Evolutionary conservation across 148 eudicot genomes (phyloP), one percentile per base, ranked within the genome.

Genomic region (Suaeda aralocaspica): DNA sequence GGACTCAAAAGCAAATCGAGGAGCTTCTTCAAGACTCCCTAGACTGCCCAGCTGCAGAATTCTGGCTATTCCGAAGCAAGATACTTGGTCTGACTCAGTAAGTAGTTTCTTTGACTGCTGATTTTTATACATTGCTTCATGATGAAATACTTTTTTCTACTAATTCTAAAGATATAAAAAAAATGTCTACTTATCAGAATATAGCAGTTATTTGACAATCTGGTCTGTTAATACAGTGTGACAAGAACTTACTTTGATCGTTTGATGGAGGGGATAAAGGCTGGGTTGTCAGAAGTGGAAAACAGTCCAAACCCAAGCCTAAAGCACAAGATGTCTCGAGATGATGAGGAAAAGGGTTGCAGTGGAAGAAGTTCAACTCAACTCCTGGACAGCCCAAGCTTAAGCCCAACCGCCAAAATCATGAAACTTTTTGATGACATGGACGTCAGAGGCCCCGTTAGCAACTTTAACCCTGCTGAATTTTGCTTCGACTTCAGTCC

Each of bases 81-180:
- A 64, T 83, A 29, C 62, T 59, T 56, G 45, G 36, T 41, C 66
- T 86, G 10, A 86, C 87, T 8, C 72, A 84, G 86, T 83, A 74
- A 48, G 67, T 33, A 11, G 12, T n/a, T n/a, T n/a, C n/a, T n/a
- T n/a, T n/a, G n/a, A 19, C 9, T 45, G 14, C 15, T 45, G 49
- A 45, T 9, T 2, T 5, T 9, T 2, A 2, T 13, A 19, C 10
- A 15, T 46, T 46, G 19, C 13, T 46, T 46, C 9, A 0, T 1
- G 2, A 46, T 46, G 46, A 46, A 0, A 12, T 13, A 13, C 3
- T 46, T 16, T 5, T 46, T 46, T 13, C 18, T 46, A 13, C 0
- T 3, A 5, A 5, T 4, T 39, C 44, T 39, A 39, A 39, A 9
- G 9, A 39, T 9, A 4, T 9, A 15, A 13, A 46, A 13, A 13